A percentile compares a stretch with the other conserved stretches of the same genome.
Evolutionary conservation across 352 stramenopile genomes (phyloP).

Genomic region (Phytopythium vexans): DNA sequence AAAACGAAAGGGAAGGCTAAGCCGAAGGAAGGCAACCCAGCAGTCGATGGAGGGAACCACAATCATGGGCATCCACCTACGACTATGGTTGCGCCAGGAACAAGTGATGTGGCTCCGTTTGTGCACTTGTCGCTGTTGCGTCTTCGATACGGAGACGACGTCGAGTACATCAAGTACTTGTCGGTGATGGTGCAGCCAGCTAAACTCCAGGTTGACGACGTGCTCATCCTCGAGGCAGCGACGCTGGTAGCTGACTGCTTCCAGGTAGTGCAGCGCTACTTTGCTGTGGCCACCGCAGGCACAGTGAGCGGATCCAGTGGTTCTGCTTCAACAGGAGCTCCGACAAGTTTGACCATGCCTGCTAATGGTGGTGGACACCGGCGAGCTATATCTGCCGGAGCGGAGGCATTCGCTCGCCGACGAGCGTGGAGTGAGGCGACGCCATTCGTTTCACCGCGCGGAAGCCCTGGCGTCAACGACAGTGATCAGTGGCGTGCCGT

Average conservation of each 20-base stretch:
- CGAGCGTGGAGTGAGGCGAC: conserved; percentile 3
- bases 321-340: not conserved
- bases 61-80: not conserved
- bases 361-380: not conserved
- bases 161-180: conserved; percentile 88
- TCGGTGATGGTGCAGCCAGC: conserved; percentile 78
- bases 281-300: not conserved
- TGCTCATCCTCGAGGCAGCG: conserved; percentile 45
- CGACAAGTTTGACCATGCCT: too few relatives aligned
- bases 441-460: not conserved
- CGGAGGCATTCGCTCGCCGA: conserved; percentile 15
- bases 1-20: conserved; percentile 8
- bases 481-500: conserved; percentile 1
- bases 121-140: conserved; percentile 78
- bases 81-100: not conserved
- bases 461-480: conserved; percentile 2
- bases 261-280: conserved; percentile 37
- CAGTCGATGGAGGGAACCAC: not conserved
- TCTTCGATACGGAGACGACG: conserved; percentile 75
- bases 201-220: conserved; percentile 59
- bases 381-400: conserved; percentile 3
- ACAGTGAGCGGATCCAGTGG: not conserved
- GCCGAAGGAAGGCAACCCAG: conserved; percentile 12
- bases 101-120: conserved; percentile 25
- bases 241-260: conserved; percentile 41